Evolutionary conservation across 331 rosid species (phyloP), one percentile per base, ranked within the genome.

Genomic region (Ulmus americana): DNA sequence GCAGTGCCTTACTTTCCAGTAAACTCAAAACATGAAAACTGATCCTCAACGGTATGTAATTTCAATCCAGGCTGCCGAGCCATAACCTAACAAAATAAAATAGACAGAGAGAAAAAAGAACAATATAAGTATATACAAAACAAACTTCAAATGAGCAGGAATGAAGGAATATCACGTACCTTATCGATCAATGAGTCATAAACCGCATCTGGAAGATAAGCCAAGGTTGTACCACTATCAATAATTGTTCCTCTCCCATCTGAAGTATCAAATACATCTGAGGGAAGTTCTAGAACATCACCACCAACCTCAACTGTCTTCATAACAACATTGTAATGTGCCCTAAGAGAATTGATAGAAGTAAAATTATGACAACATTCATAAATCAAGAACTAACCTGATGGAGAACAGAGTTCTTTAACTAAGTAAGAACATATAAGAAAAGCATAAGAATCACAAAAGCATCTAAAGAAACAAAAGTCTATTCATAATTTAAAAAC

Each of bases 191-290:
- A 5, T 28, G 81, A 70, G 1, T 55, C 64, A 46, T 82, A 78
- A 69, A 90, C 44, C 10, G 7, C 6, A 10, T 59, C 49, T 16
- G 97, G 90, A 78, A 94, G 77, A 80, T 82, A 94, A 81, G 90
- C 91, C 82, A 94, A 76, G 61, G 99, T 94, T 71, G 99, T 90
- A 67, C 99, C 99, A 65, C 99, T 94, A 68, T 94, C 99, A 53
- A 94, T 82, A 51, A 90, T 81, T 38, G 90, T 76, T 84, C 79
- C 88, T 58, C 72, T 84, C 65, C 64, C 74, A 68, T 12, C 61
- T 71, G 72, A 76, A 54, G 74, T 20, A 58, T 71, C 88, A 73
- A 87, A 88, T 41, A 77, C 10, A 74, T 82, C 84, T 12, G 72
- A 15, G 28, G 96, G 85, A 71, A 94, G 81, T 20, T 76, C 40